phyloP scores from a whole-genome alignment of 192 early-diverging fungal species.

The Diversispora eburnea region DNA sequence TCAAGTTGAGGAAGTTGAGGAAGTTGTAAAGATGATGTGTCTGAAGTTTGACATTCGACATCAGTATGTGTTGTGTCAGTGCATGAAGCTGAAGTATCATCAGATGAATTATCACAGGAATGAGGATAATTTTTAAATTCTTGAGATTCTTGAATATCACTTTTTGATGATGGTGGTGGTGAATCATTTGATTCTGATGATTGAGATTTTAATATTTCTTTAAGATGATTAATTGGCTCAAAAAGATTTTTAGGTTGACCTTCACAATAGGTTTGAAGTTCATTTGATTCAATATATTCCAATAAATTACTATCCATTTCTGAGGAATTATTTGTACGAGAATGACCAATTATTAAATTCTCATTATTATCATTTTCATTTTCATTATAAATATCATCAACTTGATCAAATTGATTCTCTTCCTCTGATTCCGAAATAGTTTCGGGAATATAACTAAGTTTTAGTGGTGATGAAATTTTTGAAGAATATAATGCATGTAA shows the following conservation, averaged over 20 bases:
- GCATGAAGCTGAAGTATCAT: too few relatives aligned
- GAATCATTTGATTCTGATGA: neutral
- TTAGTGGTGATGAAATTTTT: constrained; percentile 9
- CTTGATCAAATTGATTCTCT: neutral
- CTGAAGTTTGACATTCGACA: too few relatives aligned
- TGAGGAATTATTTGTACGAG: neutral
- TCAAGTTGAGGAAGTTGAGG: too few relatives aligned
- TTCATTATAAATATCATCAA: too few relatives aligned
- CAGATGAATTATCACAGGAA: too few relatives aligned
- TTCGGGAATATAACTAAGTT: neutral
- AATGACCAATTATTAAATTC: neutral
- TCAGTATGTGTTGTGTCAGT: too few relatives aligned
- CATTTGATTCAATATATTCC: neutral
- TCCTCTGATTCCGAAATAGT: neutral
- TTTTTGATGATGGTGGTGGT: neutral
- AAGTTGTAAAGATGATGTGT: too few relatives aligned
- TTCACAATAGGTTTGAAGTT: neutral
- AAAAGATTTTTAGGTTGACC: neutral
- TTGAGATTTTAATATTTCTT: constrained; percentile 23
- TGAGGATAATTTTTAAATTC: too few relatives aligned
- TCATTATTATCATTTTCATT: too few relatives aligned
- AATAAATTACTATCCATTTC: neutral
- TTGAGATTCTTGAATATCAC: neutral
- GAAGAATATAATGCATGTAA: neutral
- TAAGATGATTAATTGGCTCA: constrained; percentile 21